These are phyloP conservation scores for Globisporangium heterothallicum DNA, from an alignment of 352 stramenopile species.

Conservation along the genomic window DNA sequence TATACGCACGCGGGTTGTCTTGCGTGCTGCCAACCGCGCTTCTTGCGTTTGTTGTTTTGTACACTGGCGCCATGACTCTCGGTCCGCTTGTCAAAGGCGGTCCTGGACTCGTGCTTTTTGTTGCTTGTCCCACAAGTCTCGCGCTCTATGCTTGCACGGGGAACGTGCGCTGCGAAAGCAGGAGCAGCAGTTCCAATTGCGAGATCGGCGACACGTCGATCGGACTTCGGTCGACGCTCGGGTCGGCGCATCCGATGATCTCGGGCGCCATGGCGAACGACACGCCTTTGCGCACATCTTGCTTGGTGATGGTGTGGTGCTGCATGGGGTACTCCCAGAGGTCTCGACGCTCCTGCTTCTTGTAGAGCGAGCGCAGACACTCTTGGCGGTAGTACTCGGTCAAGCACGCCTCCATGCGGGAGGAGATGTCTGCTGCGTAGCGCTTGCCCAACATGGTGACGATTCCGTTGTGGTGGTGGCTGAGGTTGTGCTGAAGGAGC, in stretches of 20 bases:
- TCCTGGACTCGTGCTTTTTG: neutral
- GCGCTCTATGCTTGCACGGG: constrained; percentile 32
- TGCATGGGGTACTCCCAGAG: constrained; percentile 35
- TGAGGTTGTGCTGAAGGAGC: constrained; percentile 19
- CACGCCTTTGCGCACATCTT: constrained; percentile 63
- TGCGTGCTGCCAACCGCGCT: too few species aligned
- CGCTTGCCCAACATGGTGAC: constrained; percentile 62
- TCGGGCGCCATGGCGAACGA: constrained; percentile 52
- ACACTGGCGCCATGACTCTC: too few species aligned
- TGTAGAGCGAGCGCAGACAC: constrained; percentile 71
- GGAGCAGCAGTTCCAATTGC: constrained; percentile 63
- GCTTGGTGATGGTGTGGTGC: constrained; percentile 19
- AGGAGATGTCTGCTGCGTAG: constrained; percentile 50
- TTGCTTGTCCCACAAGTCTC: too few species aligned
- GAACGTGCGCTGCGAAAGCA: constrained; percentile 74
- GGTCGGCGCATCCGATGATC: constrained; percentile 71
- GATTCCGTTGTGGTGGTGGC: constrained; percentile 12
- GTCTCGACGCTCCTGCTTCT: constrained; percentile 40
- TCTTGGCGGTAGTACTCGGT: constrained; percentile 83
- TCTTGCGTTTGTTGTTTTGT: constrained; percentile 6
- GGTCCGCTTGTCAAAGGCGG: too few species aligned
- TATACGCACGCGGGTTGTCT: constrained; percentile 8
- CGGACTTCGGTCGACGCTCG: constrained; percentile 60
- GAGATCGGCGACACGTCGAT: constrained; percentile 76
- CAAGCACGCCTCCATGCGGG: constrained; percentile 49